Base-by-base conservation (phyloP, 345 rosid species). In the Abelmoschus esculentus region DNA sequence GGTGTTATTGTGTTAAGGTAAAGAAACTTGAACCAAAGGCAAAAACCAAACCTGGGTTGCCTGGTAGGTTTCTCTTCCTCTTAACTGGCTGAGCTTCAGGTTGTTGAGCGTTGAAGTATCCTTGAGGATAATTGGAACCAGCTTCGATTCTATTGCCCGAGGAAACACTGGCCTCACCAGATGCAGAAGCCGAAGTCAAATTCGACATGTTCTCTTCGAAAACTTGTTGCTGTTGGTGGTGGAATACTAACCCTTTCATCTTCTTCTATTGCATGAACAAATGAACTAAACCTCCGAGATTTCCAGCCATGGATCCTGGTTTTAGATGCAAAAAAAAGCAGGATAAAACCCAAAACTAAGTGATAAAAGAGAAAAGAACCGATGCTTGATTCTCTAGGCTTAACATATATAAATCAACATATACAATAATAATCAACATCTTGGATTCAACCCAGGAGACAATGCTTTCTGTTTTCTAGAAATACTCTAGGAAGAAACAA, bases 141-240 rank as follows among this genome's bases (percentile, higher is more conserved):
- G 83, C 72, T 81, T 87, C 89, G 65, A 81, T 77, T 75, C 84
- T 86, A 76, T 83, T 85, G 46, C 86, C 91, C 15, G 92, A 90
- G 73, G 93, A 88, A 78, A 82, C 87, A 84, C 91, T 90, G 68
- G 93, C 88, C 79, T 84, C 84, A 29, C 83, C 89, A 70, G 96
- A 88, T 76, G 90, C 88, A 68, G 96, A 87, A 75, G 90, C 88
- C 62, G 96, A 87, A 74, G 98, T 92, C 82, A 92, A 80, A 84
- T 90, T 92, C 19, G 96, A 92, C 98, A 92, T 89, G 79, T 92
- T 87, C 71, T 88, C 90, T 60, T 87, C 88, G 22, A 75, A 65
- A 52, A 66, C 66, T 53, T 66, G 78, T 7, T 76, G 78, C 2
- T 74, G 76, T 42, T 82, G 80, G 0, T 81, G 86, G 57, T 79